Evolutionary conservation across 106 monocot species (phyloP).

Genomic region (Xerophyta viscosa): DNA sequence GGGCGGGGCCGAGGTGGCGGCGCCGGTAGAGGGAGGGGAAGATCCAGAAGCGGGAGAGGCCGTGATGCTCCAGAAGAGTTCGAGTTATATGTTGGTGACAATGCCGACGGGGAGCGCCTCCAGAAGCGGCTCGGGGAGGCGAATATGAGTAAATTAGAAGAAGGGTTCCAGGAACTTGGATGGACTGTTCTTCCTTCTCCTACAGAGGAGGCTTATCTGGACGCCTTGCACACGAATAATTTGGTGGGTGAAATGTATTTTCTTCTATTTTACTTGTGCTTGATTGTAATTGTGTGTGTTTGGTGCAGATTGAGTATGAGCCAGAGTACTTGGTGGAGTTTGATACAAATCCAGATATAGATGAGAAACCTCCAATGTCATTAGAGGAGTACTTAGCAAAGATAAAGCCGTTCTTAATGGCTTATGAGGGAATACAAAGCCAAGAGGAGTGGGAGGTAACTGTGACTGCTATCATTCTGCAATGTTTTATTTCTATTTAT

Average conservation of each 20-base stretch:
- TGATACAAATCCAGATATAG: slow-evolving; percentile 80
- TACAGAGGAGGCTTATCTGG: slow-evolving; percentile 49
- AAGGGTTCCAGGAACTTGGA: slow-evolving; percentile 56
- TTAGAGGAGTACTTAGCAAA: slow-evolving; percentile 59
- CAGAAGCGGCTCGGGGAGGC: slow-evolving; percentile 72
- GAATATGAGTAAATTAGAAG: slow-evolving; percentile 43
- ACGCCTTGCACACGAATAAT: slow-evolving; percentile 70
- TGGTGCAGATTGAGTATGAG: slow-evolving; percentile 81
- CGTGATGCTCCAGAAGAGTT: slow-evolving; percentile 15
- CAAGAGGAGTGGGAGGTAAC: slow-evolving; percentile 96
- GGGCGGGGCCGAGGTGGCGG: slow-evolving; percentile 23
- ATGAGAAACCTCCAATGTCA: slow-evolving; percentile 83
- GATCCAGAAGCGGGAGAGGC: slow-evolving; percentile 15
- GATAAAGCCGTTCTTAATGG: slow-evolving; percentile 96
- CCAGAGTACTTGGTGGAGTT: slow-evolving; percentile 88
- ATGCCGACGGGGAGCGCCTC: slow-evolving; percentile 66
- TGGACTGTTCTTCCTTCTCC: slow-evolving; percentile 51
- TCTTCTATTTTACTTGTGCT: neutral
- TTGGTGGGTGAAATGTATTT: slow-evolving; percentile 26
- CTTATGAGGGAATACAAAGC: slow-evolving; percentile 81
- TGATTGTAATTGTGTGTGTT: neutral
- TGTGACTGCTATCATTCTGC: neutral
- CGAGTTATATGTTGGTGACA: slow-evolving; percentile 40
- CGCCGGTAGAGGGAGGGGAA: slow-evolving; percentile 11
- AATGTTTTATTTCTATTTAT: too few relatives aligned